Evolutionary conservation across 208 protist genomes (phyloP).

Genomic region (Tetramitus jugosus): DNA sequence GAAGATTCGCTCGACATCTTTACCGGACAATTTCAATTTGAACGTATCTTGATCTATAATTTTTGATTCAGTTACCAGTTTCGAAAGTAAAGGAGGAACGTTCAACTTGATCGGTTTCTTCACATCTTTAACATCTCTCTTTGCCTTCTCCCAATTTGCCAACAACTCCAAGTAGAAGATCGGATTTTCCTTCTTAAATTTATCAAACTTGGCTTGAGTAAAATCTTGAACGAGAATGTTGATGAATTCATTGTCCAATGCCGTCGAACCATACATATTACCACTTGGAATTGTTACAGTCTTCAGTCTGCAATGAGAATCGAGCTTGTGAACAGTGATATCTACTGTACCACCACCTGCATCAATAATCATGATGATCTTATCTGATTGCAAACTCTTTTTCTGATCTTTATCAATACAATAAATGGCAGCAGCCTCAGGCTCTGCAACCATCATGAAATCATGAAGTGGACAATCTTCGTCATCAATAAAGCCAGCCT

Average conservation of each 20-base stretch:
- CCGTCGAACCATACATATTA: neutral
- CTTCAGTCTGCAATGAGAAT: neutral
- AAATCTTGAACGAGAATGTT: too few relatives aligned
- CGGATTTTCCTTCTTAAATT: neutral
- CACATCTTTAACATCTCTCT: neutral
- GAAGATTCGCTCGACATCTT: too few relatives aligned
- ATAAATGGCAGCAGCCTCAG: conserved; percentile 6
- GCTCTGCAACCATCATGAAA: neutral
- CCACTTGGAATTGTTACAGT: neutral
- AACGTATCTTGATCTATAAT: too few relatives aligned
- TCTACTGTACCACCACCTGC: neutral
- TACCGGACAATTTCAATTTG: neutral
- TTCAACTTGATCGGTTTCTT: neutral
- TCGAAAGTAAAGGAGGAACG: neutral
- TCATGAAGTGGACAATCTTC: neutral
- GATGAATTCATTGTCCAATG: too few relatives aligned
- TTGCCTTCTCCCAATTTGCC: neutral
- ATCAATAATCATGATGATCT: neutral
- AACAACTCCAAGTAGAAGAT: neutral
- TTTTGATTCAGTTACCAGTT: too few relatives aligned
- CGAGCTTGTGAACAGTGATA: neutral
- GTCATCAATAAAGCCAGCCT: neutral
- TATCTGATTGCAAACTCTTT: neutral
- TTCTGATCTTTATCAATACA: neutral
- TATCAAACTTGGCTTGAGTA: neutral